Evolutionary conservation across 352 stramenopile species (phyloP).

Genomic region (Globisporangium apiculatum): DNA sequence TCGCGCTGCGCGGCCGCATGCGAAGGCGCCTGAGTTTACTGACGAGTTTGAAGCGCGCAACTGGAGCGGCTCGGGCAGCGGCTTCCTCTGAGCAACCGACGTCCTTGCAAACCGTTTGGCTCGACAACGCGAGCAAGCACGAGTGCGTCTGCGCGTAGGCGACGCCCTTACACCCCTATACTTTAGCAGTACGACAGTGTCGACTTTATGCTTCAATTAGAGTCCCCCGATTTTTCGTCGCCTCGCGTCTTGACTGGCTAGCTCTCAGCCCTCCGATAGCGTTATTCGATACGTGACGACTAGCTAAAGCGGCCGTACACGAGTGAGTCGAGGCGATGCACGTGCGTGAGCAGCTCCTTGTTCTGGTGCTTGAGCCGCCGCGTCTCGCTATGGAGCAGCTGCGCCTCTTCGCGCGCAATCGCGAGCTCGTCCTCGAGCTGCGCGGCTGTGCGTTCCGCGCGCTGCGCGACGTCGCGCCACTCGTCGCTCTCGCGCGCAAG

Average conservation of each 20-base stretch:
- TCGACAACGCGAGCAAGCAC: background rate
- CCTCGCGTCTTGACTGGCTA: no score
- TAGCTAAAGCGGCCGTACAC: constrained; percentile 69
- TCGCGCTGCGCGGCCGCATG: background rate
- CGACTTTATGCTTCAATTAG: no score
- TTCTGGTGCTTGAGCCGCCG: constrained; percentile 63
- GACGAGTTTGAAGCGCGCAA: constrained; percentile 27
- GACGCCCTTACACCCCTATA: no score
- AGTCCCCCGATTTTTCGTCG: no score
- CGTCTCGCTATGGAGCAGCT: constrained; percentile 50
- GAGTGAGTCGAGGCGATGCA: constrained; percentile 67
- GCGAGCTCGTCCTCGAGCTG: constrained; percentile 57
- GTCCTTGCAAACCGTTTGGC: background rate
- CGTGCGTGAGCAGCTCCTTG: constrained; percentile 57
- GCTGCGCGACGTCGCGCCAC: constrained; percentile 47
- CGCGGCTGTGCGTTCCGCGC: constrained; percentile 28
- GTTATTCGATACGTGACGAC: no score
- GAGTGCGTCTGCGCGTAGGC: no score
- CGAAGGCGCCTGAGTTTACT: constrained; percentile 16
- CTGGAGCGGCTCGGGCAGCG: constrained; percentile 36
- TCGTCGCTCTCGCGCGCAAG: constrained; percentile 39
- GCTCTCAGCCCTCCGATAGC: no score
- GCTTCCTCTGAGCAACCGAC: constrained; percentile 18
- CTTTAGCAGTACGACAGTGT: no score
- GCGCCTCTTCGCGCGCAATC: constrained; percentile 55